Evolutionary conservation across 106 monocot genomes (phyloP), one percentile per base, ranked within the genome.

Genomic region (Dendrobium officinale): DNA sequence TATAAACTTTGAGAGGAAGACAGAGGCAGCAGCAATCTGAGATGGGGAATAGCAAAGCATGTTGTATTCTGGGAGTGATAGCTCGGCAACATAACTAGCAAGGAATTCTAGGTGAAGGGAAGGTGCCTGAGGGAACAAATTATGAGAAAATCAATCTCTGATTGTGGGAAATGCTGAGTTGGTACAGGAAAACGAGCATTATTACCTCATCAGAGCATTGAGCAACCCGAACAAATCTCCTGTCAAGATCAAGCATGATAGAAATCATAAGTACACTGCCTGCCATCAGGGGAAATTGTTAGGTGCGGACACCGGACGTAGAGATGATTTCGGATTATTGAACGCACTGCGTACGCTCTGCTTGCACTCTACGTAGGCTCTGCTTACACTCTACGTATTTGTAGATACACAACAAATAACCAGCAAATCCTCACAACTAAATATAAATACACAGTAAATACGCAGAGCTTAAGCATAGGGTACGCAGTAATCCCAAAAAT

Each of bases 181-280:
- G 40, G 43, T 42, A 67, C 20, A 51, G 31, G 31, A 72, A 72
- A 64, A 22, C 1, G 64, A 40, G 37, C 20, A 72, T 72, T 22
- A 18, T 58, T 82, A 92, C 95, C 87, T 88, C 91, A 79, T 89
- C 87, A 73, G 82, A 85, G 75, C 79, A 75, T 84, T 95, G 92
- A 80, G 91, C 92, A 70, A 83, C 95, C 15, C 89, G 85, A 56
- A 95, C 83, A 75, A 95, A 95, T 85, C 95, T 84, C 90, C 95
- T 95, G 26, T 72, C 5, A 72, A 66, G 43, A 81, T 13, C 11
- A 51, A 79, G 5, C 37, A 79, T 16, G 31, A 54, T 16, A 29
- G 61, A 18, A 2, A 42, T 22, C 29, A 75, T 75, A 5, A 82
- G 42, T 43, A 79, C 37, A 51, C 51, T 51, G 51, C 37, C 1